Evolutionary conservation across 345 rosid genomes (phyloP).

Genomic region (Bretschneidera sinensis): DNA sequence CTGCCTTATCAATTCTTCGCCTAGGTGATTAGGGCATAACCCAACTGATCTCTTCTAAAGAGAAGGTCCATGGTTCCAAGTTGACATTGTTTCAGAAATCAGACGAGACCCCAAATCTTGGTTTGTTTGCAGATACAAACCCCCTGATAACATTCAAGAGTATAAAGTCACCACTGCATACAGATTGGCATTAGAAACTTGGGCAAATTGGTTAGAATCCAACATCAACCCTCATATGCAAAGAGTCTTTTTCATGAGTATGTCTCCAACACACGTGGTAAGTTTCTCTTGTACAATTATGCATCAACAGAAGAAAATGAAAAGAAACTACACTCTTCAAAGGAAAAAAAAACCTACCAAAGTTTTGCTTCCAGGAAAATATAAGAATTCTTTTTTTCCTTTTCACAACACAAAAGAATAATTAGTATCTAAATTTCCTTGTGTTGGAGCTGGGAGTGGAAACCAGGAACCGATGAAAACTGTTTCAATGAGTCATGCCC

Average conservation of each 20-base stretch:
- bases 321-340: not conserved
- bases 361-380: too few species aligned
- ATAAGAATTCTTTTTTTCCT: too few species aligned
- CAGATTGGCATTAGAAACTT: slow-evolving; percentile 64
- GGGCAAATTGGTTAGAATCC: slow-evolving; percentile 76
- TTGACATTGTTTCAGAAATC: not conserved
- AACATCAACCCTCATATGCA: slow-evolving; percentile 60
- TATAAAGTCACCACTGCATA: slow-evolving; percentile 77
- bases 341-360: too few species aligned
- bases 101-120: too few species aligned
- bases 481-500: slow-evolving; percentile 77
- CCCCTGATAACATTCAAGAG: slow-evolving; percentile 39
- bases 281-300: slow-evolving; percentile 19
- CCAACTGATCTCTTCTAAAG: too few species aligned
- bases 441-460: slow-evolving; percentile 98
- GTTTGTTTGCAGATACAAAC: slow-evolving; percentile 46
- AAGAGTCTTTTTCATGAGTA: slow-evolving; percentile 81
- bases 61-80: too few species aligned
- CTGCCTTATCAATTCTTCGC: too few species aligned
- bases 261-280: slow-evolving; percentile 95
- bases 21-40: too few species aligned
- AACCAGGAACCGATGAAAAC: slow-evolving; percentile 61
- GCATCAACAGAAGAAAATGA: not conserved
- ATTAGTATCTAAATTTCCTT: not conserved
- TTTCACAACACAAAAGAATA: not conserved